These are phyloP conservation scores for Stachybotrys chartarum DNA, from an alignment of 2,329 filamentous ascomycete genomes.

Conservation along the genomic window DNA sequence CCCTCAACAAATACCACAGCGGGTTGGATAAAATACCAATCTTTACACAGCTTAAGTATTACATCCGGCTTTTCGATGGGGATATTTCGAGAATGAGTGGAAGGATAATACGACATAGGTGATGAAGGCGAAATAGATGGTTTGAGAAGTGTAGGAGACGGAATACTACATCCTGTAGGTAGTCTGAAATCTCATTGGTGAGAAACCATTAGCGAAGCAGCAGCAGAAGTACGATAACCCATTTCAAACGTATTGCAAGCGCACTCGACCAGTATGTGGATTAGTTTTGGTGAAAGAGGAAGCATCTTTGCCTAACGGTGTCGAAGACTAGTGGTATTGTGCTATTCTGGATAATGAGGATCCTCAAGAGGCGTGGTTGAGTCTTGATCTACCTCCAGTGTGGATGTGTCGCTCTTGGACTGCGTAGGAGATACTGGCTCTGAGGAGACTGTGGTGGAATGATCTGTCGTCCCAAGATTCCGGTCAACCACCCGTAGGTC, in stretches of 20 bases:
- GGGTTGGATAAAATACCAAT: slow-evolving; percentile 4
- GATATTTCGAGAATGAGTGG: slow-evolving; percentile 5
- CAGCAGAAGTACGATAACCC: slow-evolving; percentile 3
- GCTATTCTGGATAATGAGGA: too few relatives aligned
- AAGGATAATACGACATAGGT: neutral
- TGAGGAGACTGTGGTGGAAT: too few relatives aligned
- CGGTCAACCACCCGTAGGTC: too few relatives aligned
- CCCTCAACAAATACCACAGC: slow-evolving; percentile 7
- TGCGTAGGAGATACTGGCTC: too few relatives aligned
- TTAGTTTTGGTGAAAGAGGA: neutral
- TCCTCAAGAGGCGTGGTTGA: too few relatives aligned
- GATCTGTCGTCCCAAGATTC: too few relatives aligned
- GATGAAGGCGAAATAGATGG: slow-evolving; percentile 4
- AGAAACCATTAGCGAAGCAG: neutral
- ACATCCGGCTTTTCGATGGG: slow-evolving; percentile 5
- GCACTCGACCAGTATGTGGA: neutral
- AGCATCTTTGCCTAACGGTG: neutral
- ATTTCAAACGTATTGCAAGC: slow-evolving; percentile 2
- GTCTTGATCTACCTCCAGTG: too few relatives aligned
- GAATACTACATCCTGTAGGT: neutral
- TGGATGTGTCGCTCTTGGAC: too few relatives aligned
- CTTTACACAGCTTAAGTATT: slow-evolving; percentile 3
- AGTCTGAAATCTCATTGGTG: neutral
- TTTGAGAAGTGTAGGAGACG: neutral
- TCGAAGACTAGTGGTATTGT: neutral